Evolutionary conservation across 257 asterid species (phyloP).

Genomic region (Nicotiana paniculata): DNA sequence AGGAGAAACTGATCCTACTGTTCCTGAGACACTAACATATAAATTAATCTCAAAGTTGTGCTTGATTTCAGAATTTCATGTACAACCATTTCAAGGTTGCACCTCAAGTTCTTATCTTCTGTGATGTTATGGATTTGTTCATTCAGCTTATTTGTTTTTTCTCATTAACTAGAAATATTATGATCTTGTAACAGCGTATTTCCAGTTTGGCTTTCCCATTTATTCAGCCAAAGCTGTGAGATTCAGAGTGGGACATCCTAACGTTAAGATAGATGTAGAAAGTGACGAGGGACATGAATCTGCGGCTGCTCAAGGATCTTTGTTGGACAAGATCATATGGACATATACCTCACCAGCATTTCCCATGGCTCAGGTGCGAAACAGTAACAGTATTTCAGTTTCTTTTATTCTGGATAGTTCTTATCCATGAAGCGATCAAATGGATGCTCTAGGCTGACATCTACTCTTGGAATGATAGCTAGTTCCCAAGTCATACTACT

Average conservation of each 20-base stretch:
- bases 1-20: constrained; percentile 44
- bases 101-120: background rate
- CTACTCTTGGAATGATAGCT: background rate
- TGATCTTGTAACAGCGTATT: constrained; percentile 44
- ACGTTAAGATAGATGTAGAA: constrained; percentile 23
- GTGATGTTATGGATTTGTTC: background rate
- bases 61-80: constrained; percentile 56
- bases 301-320: constrained; percentile 22
- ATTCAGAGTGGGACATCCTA: constrained; percentile 53
- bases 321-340: constrained; percentile 47
- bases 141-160: background rate
- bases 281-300: constrained; percentile 17
- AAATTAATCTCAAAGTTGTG: constrained; percentile 47
- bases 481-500: background rate
- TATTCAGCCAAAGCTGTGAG: constrained; percentile 73
- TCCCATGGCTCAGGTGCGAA: constrained; percentile 62
- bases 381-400: background rate
- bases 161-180: constrained; percentile 20
- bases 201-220: constrained; percentile 70
- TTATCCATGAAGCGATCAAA: background rate
- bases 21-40: constrained; percentile 58
- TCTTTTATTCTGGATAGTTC: background rate
- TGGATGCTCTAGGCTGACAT: background rate
- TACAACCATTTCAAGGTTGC: constrained; percentile 81
- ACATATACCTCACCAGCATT: constrained; percentile 61